A percentile compares a stretch with the other conserved stretches of the same genome.
Conservation (phyloP, 176 grass and related monocot genomes). For the Microstegium vimineum region DNA sequence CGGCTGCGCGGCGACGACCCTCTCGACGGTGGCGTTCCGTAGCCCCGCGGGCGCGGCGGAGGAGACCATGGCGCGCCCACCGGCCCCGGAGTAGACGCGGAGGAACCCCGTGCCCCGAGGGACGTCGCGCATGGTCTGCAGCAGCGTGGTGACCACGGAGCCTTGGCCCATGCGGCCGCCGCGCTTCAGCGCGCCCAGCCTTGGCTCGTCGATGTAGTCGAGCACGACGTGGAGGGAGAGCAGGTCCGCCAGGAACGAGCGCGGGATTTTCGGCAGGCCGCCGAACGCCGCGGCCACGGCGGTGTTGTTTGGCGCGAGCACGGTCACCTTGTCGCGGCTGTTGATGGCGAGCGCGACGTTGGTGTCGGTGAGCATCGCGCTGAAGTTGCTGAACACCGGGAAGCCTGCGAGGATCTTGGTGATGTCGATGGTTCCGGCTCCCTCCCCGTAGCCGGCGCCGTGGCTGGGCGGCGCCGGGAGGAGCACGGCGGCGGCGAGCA, state of each 20-base stretch:
- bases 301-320: constrained; percentile 54
- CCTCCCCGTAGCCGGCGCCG: neutral
- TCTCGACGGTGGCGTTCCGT: constrained; percentile 34
- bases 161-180: constrained; percentile 17
- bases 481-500: constrained; percentile 22
- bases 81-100: constrained; percentile 18
- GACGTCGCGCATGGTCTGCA: constrained; percentile 31
- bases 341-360: constrained; percentile 47
- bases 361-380: constrained; percentile 38
- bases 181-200: constrained; percentile 19
- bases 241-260: constrained; percentile 22
- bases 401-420: constrained; percentile 34
- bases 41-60: constrained; percentile 27
- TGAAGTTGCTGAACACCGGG: constrained; percentile 42
- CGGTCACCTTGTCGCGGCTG: constrained; percentile 36
- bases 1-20: constrained; percentile 34
- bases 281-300: constrained; percentile 6
- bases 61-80: constrained; percentile 23
- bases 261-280: neutral
- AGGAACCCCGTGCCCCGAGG: constrained; percentile 38
- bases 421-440: constrained; percentile 36
- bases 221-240: constrained; percentile 59
- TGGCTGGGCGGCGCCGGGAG: neutral
- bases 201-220: constrained; percentile 50
- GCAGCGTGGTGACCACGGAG: constrained; percentile 54